Conservation (phyloP, 768 basidiomycete genomes). For the Lentinula sp. region DNA sequence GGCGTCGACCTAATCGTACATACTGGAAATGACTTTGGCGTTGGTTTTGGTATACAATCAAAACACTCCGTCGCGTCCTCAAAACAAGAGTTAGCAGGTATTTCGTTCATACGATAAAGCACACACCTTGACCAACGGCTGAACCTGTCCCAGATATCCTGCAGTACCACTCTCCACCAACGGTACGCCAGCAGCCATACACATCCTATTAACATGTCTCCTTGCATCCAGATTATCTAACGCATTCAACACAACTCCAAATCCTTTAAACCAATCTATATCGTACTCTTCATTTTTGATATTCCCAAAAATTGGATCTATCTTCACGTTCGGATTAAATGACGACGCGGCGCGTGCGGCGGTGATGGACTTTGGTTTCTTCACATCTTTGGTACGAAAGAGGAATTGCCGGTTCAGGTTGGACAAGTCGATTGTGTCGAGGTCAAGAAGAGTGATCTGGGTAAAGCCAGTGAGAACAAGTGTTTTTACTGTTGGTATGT, state of each 20-base stretch:
- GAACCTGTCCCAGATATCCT: conserved; percentile 95
- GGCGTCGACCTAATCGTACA: conserved; percentile 98
- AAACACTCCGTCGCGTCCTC: conserved; percentile 92
- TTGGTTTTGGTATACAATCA: conserved; percentile 90
- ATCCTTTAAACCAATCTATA: conserved; percentile 82
- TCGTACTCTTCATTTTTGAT: conserved; percentile 93
- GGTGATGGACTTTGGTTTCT: conserved; percentile 92
- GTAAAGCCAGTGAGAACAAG: conserved; percentile 91
- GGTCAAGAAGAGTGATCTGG: conserved; percentile 86
- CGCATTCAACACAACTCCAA: conserved; percentile 92
- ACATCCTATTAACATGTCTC: conserved; percentile 96
- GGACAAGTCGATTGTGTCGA: conserved; percentile 97
- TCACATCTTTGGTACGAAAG: conserved; percentile 95
- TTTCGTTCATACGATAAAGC: not conserved
- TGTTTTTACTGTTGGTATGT: conserved; percentile 72
- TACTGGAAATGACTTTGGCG: conserved; percentile 92
- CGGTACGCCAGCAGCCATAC: conserved; percentile 86
- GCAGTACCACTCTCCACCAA: conserved; percentile 96
- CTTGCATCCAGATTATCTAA: conserved; percentile 97
- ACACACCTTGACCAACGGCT: conserved; percentile 79
- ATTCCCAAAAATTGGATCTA: conserved; percentile 88
- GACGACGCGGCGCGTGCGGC: conserved; percentile 76
- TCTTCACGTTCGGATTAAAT: conserved; percentile 85
- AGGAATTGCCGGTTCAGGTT: conserved; percentile 97
- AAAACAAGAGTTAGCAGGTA: too few species aligned